These are phyloP conservation scores for Ilex aquifolium DNA, from an alignment of 257 asterid genomes.

Conservation along the genomic window DNA sequence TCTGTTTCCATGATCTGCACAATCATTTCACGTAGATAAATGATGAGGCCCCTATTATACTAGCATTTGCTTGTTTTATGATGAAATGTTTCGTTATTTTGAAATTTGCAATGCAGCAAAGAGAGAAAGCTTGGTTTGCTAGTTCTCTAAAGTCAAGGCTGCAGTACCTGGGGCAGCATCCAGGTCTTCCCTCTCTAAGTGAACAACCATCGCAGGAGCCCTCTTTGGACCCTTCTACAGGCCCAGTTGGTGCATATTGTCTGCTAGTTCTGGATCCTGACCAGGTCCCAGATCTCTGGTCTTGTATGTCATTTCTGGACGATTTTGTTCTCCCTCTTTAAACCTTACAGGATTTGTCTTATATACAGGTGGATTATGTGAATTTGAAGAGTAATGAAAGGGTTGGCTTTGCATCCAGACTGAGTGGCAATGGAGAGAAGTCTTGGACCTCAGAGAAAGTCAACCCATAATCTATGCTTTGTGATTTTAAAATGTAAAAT, in stretches of 20 bases:
- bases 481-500: background rate
- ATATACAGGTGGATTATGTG: slow-evolving; percentile 72
- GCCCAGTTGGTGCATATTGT: slow-evolving; percentile 68
- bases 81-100: too few relatives aligned
- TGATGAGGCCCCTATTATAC: too few relatives aligned
- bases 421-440: slow-evolving; percentile 36
- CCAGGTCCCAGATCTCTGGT: slow-evolving; percentile 39
- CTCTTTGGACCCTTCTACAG: slow-evolving; percentile 51
- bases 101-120: slow-evolving; percentile 31
- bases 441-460: slow-evolving; percentile 53
- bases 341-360: slow-evolving; percentile 4
- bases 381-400: slow-evolving; percentile 82
- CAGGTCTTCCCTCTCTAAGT: slow-evolving; percentile 43
- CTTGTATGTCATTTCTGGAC: too few relatives aligned
- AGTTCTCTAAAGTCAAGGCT: slow-evolving; percentile 68
- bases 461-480: slow-evolving; percentile 40
- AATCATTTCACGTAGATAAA: too few relatives aligned
- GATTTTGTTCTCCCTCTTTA: background rate
- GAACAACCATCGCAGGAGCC: slow-evolving; percentile 32
- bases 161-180: slow-evolving; percentile 69
- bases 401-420: slow-evolving; percentile 36
- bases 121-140: slow-evolving; percentile 87
- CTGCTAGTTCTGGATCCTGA: slow-evolving; percentile 68
- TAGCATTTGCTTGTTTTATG: too few relatives aligned
- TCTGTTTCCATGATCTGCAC: too few relatives aligned